Evolutionary conservation across 768 basidiomycete genomes (phyloP).

Genomic region (Rhizopogon vesiculosus): DNA sequence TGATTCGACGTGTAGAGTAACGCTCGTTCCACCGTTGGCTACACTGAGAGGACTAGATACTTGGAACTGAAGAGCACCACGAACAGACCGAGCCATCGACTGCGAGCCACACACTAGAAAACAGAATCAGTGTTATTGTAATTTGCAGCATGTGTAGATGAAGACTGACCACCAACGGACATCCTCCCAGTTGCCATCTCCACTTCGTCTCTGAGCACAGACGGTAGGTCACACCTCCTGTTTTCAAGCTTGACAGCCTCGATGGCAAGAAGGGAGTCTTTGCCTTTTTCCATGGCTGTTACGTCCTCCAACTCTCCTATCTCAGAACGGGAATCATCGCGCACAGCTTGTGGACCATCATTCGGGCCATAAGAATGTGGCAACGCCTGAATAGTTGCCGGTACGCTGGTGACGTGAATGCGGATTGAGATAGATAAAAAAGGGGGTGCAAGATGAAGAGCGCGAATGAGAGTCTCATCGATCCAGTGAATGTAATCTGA

Average conservation of each 20-base stretch:
- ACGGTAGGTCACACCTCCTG: slow-evolving; percentile 36
- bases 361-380: not conserved
- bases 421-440: slow-evolving; percentile 5
- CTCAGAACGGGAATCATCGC: slow-evolving; percentile 18
- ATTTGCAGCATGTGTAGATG: not conserved
- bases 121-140: not conserved
- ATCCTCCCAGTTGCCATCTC: slow-evolving; percentile 16
- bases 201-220: slow-evolving; percentile 27
- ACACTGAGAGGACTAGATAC: slow-evolving; percentile 28
- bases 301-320: slow-evolving; percentile 2
- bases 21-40: slow-evolving; percentile 40
- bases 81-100: slow-evolving; percentile 30
- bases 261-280: slow-evolving; percentile 14
- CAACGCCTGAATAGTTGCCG: not conserved
- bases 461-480: slow-evolving; percentile 20
- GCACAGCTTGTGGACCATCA: slow-evolving; percentile 14
- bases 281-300: not conserved
- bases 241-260: slow-evolving; percentile 20
- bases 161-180: slow-evolving; percentile 37
- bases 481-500: slow-evolving; percentile 19
- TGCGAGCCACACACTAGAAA: slow-evolving; percentile 40
- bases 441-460: slow-evolving; percentile 5
- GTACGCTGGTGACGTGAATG: slow-evolving; percentile 31
- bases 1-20: slow-evolving; percentile 42
- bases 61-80: slow-evolving; percentile 30